Evolutionary conservation across 2,329 filamentous ascomycete species (phyloP).

Genomic region (Penicillium frequentans): DNA sequence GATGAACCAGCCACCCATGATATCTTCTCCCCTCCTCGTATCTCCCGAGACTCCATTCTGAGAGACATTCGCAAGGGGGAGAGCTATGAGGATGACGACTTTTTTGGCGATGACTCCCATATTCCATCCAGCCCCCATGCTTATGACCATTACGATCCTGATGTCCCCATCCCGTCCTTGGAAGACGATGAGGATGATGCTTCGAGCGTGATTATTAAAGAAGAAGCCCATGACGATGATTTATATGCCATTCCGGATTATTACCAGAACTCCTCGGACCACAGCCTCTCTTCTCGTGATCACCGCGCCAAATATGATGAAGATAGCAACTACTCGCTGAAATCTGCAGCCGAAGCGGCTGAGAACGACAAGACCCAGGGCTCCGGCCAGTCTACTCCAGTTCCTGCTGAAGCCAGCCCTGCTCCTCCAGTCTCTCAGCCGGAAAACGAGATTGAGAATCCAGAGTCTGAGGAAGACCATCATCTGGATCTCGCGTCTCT

Average conservation of each 20-base stretch:
- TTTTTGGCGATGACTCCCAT: conserved; percentile 62
- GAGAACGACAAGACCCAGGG: conserved; percentile 29
- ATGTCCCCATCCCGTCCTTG: conserved; percentile 84
- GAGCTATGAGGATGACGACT: conserved; percentile 56
- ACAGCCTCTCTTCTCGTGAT: conserved; percentile 28
- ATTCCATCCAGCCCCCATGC: conserved; percentile 59
- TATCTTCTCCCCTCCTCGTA: conserved; percentile 66
- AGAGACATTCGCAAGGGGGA: conserved; percentile 75
- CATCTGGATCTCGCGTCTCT: conserved; percentile 39
- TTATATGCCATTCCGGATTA: conserved; percentile 69
- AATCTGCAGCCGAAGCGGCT: conserved; percentile 32
- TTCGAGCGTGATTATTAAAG: conserved; percentile 66
- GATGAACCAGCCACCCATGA: conserved; percentile 56
- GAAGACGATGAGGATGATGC: conserved; percentile 62
- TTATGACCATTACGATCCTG: conserved; percentile 72
- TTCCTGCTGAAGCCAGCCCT: conserved; percentile 15
- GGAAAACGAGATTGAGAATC: neutral
- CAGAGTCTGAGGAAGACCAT: conserved; percentile 24
- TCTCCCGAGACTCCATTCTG: conserved; percentile 91
- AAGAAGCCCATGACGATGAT: conserved; percentile 59
- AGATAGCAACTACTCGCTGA: conserved; percentile 56
- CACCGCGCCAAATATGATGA: conserved; percentile 52
- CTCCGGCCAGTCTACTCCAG: conserved; percentile 35
- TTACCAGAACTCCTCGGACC: conserved; percentile 53
- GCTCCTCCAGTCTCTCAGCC: too few species aligned